phyloP scores from a whole-genome alignment of 1,284 basidiomycete genomes.

The Marasmius fiardii region DNA sequence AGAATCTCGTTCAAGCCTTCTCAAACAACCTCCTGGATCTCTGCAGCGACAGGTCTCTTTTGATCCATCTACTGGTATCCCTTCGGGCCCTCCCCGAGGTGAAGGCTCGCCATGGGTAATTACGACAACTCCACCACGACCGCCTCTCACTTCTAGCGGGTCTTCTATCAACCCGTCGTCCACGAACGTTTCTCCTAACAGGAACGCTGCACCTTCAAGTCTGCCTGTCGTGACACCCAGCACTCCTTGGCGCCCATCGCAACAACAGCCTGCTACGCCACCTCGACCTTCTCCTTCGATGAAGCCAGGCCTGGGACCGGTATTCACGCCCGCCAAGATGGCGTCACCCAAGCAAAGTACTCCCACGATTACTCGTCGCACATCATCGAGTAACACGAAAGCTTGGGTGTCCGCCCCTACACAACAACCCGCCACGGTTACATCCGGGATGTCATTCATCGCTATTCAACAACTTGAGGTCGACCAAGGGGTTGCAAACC shows the following conservation, averaged over 20 bases:
- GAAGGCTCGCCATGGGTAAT: constrained; percentile 15
- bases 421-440: constrained; percentile 34
- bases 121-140: background rate
- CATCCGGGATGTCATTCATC: constrained; percentile 61
- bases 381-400: constrained; percentile 40
- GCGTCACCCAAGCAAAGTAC: constrained; percentile 22
- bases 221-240: background rate
- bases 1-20: background rate
- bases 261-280: background rate
- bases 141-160: background rate
- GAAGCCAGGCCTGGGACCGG: constrained; percentile 42
- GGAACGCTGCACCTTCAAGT: background rate
- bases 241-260: constrained; percentile 13
- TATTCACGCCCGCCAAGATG: constrained; percentile 55
- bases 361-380: constrained; percentile 6
- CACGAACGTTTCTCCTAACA: background rate
- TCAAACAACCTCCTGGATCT: background rate
- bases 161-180: background rate
- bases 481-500: constrained; percentile 39
- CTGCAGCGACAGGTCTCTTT: background rate
- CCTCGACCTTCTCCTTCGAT: background rate
- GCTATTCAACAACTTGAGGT: constrained; percentile 82
- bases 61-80: background rate
- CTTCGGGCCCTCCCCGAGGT: constrained; percentile 5
- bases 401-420: constrained; percentile 58